These are phyloP conservation scores for Immersiporthe knoxdaviesiana DNA, from an alignment of 2,329 filamentous ascomycete species.

Conservation along the genomic window DNA sequence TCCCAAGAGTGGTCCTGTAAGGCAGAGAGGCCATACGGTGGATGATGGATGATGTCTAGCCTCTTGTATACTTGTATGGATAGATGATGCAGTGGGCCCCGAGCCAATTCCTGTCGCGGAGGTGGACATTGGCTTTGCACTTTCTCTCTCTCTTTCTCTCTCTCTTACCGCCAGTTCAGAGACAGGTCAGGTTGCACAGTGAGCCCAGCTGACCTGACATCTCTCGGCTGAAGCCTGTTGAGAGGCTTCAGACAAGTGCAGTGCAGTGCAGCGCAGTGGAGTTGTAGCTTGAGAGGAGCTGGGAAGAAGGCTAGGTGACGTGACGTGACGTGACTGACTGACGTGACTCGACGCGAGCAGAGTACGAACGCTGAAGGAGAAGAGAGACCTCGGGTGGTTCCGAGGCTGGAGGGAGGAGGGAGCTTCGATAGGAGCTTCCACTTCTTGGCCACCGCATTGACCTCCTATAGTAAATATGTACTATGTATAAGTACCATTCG, in stretches of 20 bases:
- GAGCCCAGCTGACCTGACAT: no score
- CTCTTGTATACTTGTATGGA: no score
- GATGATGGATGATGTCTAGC: no score
- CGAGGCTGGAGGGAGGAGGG: not conserved
- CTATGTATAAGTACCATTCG: no score
- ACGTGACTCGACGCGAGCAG: not conserved
- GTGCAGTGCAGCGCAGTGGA: no score
- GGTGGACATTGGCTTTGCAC: not conserved
- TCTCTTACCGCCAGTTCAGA: not conserved
- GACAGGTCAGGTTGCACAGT: not conserved
- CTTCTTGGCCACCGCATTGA: not conserved
- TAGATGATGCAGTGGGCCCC: not conserved
- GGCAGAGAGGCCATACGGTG: not conserved
- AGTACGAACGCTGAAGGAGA: not conserved
- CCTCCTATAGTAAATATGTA: not conserved
- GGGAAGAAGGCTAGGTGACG: not conserved
- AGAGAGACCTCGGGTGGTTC: not conserved
- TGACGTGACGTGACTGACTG: not conserved
- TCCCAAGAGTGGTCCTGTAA: not conserved
- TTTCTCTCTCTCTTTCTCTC: no score
- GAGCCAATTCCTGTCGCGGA: not conserved
- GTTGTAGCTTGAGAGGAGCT: not conserved
- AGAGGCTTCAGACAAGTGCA: not conserved
- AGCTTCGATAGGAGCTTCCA: not conserved
- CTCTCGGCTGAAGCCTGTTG: not conserved